A percentile compares a stretch with the other conserved stretches of the same genome.
phyloP scores from a whole-genome alignment of 1,284 basidiomycete species.

The Trichosporon faecale region DNA sequence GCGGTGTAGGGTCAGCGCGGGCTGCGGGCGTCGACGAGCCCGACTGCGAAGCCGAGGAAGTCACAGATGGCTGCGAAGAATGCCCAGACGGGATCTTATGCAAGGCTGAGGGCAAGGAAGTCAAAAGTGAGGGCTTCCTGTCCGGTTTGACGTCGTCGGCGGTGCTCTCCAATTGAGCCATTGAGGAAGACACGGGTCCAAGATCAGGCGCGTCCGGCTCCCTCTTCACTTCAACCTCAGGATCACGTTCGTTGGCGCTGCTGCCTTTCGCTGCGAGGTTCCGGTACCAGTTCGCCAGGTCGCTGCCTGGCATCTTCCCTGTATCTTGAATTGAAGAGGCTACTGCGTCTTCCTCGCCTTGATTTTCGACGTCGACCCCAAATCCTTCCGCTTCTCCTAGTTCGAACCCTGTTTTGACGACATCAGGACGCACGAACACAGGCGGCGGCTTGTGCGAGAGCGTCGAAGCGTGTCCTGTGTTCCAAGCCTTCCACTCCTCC shows the following conservation, averaged over 20 bases:
- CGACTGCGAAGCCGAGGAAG: background rate
- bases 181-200: background rate
- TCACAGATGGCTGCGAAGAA: background rate
- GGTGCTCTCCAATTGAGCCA: background rate
- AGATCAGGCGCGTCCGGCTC: background rate
- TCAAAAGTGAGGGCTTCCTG: background rate
- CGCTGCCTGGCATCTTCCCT: conserved; percentile 25
- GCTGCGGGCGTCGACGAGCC: background rate
- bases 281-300: conserved; percentile 42
- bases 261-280: conserved; percentile 18
- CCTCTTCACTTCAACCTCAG: background rate
- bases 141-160: background rate
- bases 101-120: background rate
- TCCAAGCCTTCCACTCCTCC: conserved; percentile 42
- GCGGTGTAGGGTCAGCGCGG: conserved; percentile 10
- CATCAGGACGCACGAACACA: conserved; percentile 34
- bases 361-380: conserved; percentile 26
- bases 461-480: conserved; percentile 41
- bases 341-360: conserved; percentile 9
- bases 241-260: background rate
- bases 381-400: conserved; percentile 32
- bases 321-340: background rate
- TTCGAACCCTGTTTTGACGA: conserved; percentile 41
- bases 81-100: background rate
- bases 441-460: conserved; percentile 31